Percentiles rank a stretch among this genome's conserved stretches.
Conservation (phyloP, 176 grass and related monocot genomes). For the Ensete ventricosum region DNA sequence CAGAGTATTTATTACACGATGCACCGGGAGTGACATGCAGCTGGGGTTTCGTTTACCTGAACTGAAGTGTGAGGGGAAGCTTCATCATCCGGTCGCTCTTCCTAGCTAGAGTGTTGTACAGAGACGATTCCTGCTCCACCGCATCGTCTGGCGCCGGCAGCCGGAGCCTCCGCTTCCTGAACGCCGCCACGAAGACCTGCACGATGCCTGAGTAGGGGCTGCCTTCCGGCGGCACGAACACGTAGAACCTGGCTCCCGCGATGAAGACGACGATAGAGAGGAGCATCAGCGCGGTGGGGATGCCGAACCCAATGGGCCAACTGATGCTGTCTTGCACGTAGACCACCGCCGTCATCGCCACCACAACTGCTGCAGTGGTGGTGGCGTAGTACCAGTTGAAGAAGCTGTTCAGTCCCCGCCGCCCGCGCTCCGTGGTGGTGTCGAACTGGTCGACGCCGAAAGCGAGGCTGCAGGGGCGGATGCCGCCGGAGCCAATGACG, state of each 20-base stretch:
- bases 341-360: slow-evolving; percentile 49
- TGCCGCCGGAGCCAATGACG: slow-evolving; percentile 10
- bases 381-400: slow-evolving; percentile 91
- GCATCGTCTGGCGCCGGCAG: slow-evolving; percentile 4
- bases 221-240: slow-evolving; percentile 49
- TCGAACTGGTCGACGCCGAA: slow-evolving; percentile 41
- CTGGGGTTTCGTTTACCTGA: slow-evolving; percentile 26
- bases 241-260: slow-evolving; percentile 38
- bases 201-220: slow-evolving; percentile 32
- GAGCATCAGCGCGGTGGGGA: slow-evolving; percentile 54
- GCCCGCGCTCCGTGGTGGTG: slow-evolving; percentile 34
- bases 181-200: slow-evolving; percentile 35
- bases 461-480: slow-evolving; percentile 2
- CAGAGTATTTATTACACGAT: background rate
- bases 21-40: background rate
- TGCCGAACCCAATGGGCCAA: slow-evolving; percentile 50
- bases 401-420: slow-evolving; percentile 62
- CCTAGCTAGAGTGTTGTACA: slow-evolving; percentile 32
- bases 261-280: slow-evolving; percentile 50
- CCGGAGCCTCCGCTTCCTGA: slow-evolving; percentile 24
- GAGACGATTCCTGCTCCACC: slow-evolving; percentile 19
- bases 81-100: slow-evolving; percentile 26
- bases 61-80: slow-evolving; percentile 60
- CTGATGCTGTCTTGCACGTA: slow-evolving; percentile 70
- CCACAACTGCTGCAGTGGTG: slow-evolving; percentile 45